Base-by-base conservation (phyloP, 2,329 filamentous ascomycete genomes). In the Pseudogymnoascus sp. region DNA sequence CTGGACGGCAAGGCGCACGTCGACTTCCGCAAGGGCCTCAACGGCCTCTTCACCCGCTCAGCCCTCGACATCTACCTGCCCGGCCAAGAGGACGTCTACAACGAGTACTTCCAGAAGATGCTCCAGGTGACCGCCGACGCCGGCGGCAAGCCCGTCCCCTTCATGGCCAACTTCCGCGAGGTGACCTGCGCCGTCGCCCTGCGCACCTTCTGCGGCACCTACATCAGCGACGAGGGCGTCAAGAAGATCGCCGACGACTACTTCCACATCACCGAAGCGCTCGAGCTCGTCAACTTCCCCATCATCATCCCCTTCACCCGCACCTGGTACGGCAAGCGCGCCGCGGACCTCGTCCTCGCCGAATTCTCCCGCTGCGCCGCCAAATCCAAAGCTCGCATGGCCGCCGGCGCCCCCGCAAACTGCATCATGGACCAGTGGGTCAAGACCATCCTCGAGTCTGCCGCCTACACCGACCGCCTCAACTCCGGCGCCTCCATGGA, bases 361-460 rank as follows among this genome's bases (percentile, higher is more conserved):
- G 92, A 96, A 74, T 97, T 97, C 72, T 79, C 88, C 73, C 92
- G 91, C 77, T 97, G 93, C 72, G 90, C 93, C 55, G 90, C 91
- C 66, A 96, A 97, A 82, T 89, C 90, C 77, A 96, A 94, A 81
- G 88, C 91, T 65, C 88, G 90, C 69, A 95, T 97, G 90, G 86
- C 87, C 69, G 88, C 91, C 62, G 93, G 92, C 71, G 92, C 91
- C 67, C 86, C 93, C 63, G 79, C 93, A 63, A 88, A 87, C 67
- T 97, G 93, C 75, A 97, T 97, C 76, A 91, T 97, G 85, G 94
- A 99, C 74, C 90, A 86, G 64, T 99, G 94, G 94, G 80, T 97
- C 70, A 86, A 90, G 79, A 82, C 87, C 67, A 96, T 97, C 85
- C 82, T 95, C 68, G 86, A 94, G 63, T 96, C 91, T 4, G 86